Percentiles rank a stretch among this genome's conserved stretches.
Conservation (phyloP, 2,329 filamentous ascomycete species). For the Monilinia laxa region DNA sequence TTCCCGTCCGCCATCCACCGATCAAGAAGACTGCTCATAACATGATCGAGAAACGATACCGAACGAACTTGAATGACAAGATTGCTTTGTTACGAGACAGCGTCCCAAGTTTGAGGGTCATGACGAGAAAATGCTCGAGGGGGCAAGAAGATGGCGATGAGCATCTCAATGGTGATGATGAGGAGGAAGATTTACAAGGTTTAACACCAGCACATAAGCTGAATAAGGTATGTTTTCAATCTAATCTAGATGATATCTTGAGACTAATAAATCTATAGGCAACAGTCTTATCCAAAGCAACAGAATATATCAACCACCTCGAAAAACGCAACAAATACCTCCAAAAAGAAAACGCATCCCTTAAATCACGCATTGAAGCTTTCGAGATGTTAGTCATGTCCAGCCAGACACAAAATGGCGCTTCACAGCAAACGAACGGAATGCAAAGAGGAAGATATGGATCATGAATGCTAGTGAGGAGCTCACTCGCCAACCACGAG, state of each 20-base stretch:
- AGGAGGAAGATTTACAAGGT: constrained; percentile 55
- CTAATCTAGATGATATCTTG: not conserved
- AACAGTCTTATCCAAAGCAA: constrained; percentile 80
- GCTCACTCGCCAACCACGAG: not conserved
- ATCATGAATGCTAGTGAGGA: not conserved
- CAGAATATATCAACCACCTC: constrained; percentile 90
- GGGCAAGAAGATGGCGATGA: constrained; percentile 51
- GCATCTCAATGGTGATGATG: constrained; percentile 41
- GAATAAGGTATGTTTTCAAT: constrained; percentile 54
- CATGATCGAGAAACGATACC: constrained; percentile 82
- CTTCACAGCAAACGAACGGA: constrained; percentile 4
- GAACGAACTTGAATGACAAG: constrained; percentile 81
- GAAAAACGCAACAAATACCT: constrained; percentile 85
- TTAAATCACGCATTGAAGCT: constrained; percentile 76
- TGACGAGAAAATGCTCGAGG: constrained; percentile 46
- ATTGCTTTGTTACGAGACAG: constrained; percentile 74
- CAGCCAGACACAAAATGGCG: constrained; percentile 24
- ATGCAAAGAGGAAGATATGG: constrained; percentile 18
- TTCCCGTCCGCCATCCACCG: constrained; percentile 46
- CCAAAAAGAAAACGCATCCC: constrained; percentile 73
- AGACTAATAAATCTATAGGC: constrained; percentile 28
- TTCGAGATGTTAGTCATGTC: constrained; percentile 78
- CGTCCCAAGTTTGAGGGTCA: constrained; percentile 65
- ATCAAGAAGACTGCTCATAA: constrained; percentile 80
- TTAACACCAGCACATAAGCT: constrained; percentile 64